Evolutionary conservation across 1,139 yeast genomes (phyloP).

Genomic region (Ogataea hybrid): DNA sequence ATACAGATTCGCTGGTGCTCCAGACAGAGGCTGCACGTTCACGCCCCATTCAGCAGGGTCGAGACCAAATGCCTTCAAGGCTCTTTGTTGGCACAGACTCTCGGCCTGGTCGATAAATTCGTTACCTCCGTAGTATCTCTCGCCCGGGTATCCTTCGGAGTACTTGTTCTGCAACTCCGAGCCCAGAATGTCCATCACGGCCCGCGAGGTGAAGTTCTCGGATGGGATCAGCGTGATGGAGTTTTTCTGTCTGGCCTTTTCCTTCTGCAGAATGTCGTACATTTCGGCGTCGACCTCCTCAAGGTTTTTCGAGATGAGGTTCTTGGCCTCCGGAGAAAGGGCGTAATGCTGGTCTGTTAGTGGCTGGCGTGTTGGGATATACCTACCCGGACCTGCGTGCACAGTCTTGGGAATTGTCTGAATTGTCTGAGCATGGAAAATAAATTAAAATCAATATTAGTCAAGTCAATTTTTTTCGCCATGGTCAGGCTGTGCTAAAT

Average conservation of each 20-base stretch:
- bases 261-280: slow-evolving; percentile 76
- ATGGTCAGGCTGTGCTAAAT: slow-evolving; percentile 5
- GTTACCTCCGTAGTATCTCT: slow-evolving; percentile 96
- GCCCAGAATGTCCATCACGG: slow-evolving; percentile 92
- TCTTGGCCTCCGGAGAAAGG: slow-evolving; percentile 46
- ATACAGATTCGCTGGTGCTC: slow-evolving; percentile 94
- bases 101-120: slow-evolving; percentile 92
- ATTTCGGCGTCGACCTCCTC: slow-evolving; percentile 82
- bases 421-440: slow-evolving; percentile 7
- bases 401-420: slow-evolving; percentile 8
- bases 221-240: slow-evolving; percentile 92
- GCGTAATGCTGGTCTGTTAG: slow-evolving; percentile 37
- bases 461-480: slow-evolving; percentile 5
- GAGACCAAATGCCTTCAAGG: slow-evolving; percentile 78
- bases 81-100: slow-evolving; percentile 85
- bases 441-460: slow-evolving; percentile 2
- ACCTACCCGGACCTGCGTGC: slow-evolving; percentile 14
- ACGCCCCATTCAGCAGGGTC: slow-evolving; percentile 90
- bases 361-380: background rate
- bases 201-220: slow-evolving; percentile 91
- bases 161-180: slow-evolving; percentile 97
- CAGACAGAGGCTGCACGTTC: slow-evolving; percentile 90
- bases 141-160: slow-evolving; percentile 99
- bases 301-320: slow-evolving; percentile 62
- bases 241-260: slow-evolving; percentile 80